These are phyloP conservation scores for Arbutus unedo DNA, from an alignment of 148 eudicot genomes.

Conservation along the genomic window DNA sequence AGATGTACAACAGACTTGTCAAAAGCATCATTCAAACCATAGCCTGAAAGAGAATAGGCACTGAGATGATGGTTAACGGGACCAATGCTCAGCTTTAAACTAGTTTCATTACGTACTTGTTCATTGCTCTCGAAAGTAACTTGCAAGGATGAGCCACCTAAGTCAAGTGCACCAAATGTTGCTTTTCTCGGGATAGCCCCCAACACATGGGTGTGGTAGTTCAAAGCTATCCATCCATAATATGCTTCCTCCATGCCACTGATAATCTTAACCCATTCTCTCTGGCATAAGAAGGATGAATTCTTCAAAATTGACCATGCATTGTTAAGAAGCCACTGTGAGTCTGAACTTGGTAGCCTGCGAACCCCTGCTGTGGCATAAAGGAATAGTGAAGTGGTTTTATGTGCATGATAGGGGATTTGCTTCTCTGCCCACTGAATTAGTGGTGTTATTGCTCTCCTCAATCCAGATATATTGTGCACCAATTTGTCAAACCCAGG, in stretches of 20 bases:
- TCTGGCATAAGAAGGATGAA: slow-evolving; percentile 70
- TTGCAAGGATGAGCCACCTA: slow-evolving; percentile 97
- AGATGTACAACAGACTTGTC: slow-evolving; percentile 88
- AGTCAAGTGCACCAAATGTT: slow-evolving; percentile 94
- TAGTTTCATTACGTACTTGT: slow-evolving; percentile 48
- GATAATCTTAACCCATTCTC: slow-evolving; percentile 88
- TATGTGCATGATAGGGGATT: slow-evolving; percentile 73
- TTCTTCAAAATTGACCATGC: slow-evolving; percentile 64
- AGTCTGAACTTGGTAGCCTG: slow-evolving; percentile 74
- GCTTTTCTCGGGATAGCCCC: slow-evolving; percentile 66
- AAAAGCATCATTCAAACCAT: slow-evolving; percentile 98
- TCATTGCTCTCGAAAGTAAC: slow-evolving; percentile 90
- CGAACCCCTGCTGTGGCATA: slow-evolving; percentile 99
- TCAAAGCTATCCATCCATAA: slow-evolving; percentile 97
- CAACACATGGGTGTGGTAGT: slow-evolving; percentile 65
- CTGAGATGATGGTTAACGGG: slow-evolving; percentile 84
- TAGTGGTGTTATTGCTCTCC: slow-evolving; percentile 73
- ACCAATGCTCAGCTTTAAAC: slow-evolving; percentile 86
- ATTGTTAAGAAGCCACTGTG: slow-evolving; percentile 87
- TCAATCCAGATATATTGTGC: slow-evolving; percentile 70
- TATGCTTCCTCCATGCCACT: slow-evolving; percentile 96
- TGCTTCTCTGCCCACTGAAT: slow-evolving; percentile 89
- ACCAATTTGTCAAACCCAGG: slow-evolving; percentile 97
- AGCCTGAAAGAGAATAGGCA: slow-evolving; percentile 91
- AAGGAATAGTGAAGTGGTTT: slow-evolving; percentile 73